Percentiles rank a stretch among this genome's conserved stretches.
These are phyloP conservation scores for Aspergillus hancockii DNA, from an alignment of 495 filamentous ascomycete species.

Conservation along the genomic window DNA sequence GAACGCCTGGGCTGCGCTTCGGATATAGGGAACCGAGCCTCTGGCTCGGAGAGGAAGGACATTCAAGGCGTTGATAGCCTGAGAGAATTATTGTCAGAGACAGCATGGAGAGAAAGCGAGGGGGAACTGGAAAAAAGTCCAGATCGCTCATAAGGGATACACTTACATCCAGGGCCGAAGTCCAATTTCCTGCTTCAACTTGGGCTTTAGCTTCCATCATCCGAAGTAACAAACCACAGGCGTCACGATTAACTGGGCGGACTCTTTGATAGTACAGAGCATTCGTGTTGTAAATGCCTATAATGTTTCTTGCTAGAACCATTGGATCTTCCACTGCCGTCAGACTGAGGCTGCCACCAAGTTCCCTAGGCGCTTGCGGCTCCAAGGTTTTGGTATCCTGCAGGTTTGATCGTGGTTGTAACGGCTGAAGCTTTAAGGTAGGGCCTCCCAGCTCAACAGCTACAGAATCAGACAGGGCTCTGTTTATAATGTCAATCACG, in stretches of 20 bases:
- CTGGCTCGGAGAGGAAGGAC: slow-evolving; percentile 74
- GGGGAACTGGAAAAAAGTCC: slow-evolving; percentile 1
- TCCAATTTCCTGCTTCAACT: slow-evolving; percentile 71
- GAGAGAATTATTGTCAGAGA: slow-evolving; percentile 14
- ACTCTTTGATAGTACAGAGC: slow-evolving; percentile 73
- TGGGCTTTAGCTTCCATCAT: slow-evolving; percentile 75
- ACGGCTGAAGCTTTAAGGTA: slow-evolving; percentile 70
- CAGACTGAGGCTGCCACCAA: slow-evolving; percentile 70
- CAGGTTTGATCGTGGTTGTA: slow-evolving; percentile 59
- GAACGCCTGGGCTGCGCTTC: slow-evolving; percentile 73
- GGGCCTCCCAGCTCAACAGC: slow-evolving; percentile 78
- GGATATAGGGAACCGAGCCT: slow-evolving; percentile 72
- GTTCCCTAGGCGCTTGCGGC: slow-evolving; percentile 25
- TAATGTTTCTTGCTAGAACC: slow-evolving; percentile 76
- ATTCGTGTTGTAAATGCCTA: slow-evolving; percentile 73
- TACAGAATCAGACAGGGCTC: slow-evolving; percentile 84
- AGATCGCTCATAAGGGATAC: slow-evolving; percentile 18
- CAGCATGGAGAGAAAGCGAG: slow-evolving; percentile 7
- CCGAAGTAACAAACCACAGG: slow-evolving; percentile 69
- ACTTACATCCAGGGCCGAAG: slow-evolving; percentile 78
- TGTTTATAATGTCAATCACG: slow-evolving; percentile 84
- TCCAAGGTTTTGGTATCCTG: slow-evolving; percentile 22
- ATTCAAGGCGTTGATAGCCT: slow-evolving; percentile 72
- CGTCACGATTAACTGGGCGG: slow-evolving; percentile 62
- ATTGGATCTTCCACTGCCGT: slow-evolving; percentile 85